Evolutionary conservation across 441 rosid species (phyloP).

Genomic region (Arabidopsis lyrata): DNA sequence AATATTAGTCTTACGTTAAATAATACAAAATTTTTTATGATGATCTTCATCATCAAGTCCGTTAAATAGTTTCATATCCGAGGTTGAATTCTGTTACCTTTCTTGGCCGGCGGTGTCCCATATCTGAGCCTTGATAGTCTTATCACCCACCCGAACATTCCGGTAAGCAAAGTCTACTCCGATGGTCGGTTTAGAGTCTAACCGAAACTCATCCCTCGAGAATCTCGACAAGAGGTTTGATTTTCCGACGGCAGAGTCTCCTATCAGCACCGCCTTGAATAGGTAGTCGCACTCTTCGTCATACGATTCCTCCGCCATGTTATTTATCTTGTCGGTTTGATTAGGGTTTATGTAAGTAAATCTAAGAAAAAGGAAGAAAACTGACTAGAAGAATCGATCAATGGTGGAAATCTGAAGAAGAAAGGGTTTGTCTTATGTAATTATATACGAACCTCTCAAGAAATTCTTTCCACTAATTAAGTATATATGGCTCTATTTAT

Average conservation of each 20-base stretch:
- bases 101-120: constrained; percentile 97
- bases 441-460: neutral
- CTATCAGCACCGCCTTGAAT: constrained; percentile 81
- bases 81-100: constrained; percentile 51
- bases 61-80: neutral
- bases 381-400: neutral
- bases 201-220: constrained; percentile 75
- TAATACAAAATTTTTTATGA: constrained; percentile 1
- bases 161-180: constrained; percentile 46
- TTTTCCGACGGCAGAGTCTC: constrained; percentile 88
- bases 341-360: neutral
- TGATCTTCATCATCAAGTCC: neutral
- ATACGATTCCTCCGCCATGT: constrained; percentile 48
- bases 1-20: neutral
- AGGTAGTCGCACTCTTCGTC: constrained; percentile 82
- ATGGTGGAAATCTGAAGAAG: constrained; percentile 3
- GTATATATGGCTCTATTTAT: constrained; percentile 19
- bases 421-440: neutral
- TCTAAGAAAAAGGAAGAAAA: neutral
- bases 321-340: constrained; percentile 1
- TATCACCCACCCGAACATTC: constrained; percentile 70
- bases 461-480: constrained; percentile 11
- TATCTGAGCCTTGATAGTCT: constrained; percentile 89
- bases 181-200: constrained; percentile 77
- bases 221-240: constrained; percentile 80